phyloP scores from a whole-genome alignment of 768 basidiomycete genomes.

The Cytidiella melzeri region DNA sequence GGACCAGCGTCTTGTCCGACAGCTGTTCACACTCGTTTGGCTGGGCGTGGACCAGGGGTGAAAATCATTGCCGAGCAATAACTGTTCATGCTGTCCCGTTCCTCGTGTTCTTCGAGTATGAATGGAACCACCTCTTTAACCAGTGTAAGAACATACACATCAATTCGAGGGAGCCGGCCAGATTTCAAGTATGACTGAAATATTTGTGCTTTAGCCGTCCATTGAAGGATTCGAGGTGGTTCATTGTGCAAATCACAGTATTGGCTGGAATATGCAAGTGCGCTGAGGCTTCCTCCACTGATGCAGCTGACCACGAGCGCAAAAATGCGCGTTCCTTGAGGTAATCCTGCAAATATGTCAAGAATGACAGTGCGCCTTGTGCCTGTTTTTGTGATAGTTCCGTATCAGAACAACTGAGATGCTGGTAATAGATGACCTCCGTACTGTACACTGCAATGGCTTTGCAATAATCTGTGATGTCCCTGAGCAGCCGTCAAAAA shows the following conservation, averaged over 20 bases:
- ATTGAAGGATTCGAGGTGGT: conserved; percentile 32
- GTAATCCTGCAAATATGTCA: background rate
- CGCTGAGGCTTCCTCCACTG: conserved; percentile 21
- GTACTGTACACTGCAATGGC: too few species aligned
- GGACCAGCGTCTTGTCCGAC: too few species aligned
- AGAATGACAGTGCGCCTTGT: background rate
- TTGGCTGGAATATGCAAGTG: conserved; percentile 18
- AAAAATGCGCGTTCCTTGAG: conserved; percentile 11
- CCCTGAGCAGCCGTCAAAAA: too few species aligned
- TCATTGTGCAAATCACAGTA: conserved; percentile 26
- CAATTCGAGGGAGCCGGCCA: background rate
- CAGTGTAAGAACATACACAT: background rate
- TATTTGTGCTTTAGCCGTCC: conserved; percentile 26
- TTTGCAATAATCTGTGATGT: too few species aligned
- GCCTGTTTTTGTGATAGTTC: background rate
- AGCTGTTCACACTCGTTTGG: too few species aligned
- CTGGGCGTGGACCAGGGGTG: too few species aligned
- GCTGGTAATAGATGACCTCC: background rate
- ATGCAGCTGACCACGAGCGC: conserved; percentile 26
- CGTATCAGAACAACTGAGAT: background rate
- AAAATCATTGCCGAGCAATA: too few species aligned
- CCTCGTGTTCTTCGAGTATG: background rate
- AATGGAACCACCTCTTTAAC: background rate
- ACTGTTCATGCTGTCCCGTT: too few species aligned
- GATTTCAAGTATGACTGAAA: conserved; percentile 4